Conservation (phyloP, 768 basidiomycete genomes). For the Suillus variegatus region DNA sequence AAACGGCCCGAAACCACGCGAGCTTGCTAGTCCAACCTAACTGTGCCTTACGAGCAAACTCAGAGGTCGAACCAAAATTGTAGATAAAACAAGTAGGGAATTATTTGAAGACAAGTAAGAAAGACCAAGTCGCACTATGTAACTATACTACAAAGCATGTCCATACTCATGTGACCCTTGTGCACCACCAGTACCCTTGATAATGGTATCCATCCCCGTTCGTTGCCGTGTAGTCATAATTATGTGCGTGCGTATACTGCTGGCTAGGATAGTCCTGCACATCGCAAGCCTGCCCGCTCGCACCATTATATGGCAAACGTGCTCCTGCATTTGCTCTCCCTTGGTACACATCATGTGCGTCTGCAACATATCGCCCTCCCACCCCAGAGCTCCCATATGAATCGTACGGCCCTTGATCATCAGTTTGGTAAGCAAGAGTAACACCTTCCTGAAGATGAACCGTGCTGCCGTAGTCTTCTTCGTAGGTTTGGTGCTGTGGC, state of each 20-base stretch:
- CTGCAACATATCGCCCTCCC: slow-evolving; percentile 38
- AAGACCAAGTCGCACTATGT: slow-evolving; percentile 4
- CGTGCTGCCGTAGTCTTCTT: slow-evolving; percentile 71
- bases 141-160: slow-evolving; percentile 31
- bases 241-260: slow-evolving; percentile 24
- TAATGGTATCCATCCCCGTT: slow-evolving; percentile 30
- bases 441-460: slow-evolving; percentile 58
- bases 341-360: slow-evolving; percentile 58
- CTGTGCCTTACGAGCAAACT: too few relatives aligned
- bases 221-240: slow-evolving; percentile 31
- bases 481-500: slow-evolving; percentile 48
- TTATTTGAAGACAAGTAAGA: slow-evolving; percentile 14
- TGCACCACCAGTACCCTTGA: slow-evolving; percentile 27
- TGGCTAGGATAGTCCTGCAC: slow-evolving; percentile 38
- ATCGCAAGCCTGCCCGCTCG: slow-evolving; percentile 39
- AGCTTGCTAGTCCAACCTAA: too few relatives aligned
- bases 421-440: slow-evolving; percentile 51
- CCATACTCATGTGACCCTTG: slow-evolving; percentile 32
- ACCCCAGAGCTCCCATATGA: slow-evolving; percentile 19
- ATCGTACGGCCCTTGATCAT: slow-evolving; percentile 16
- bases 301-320: slow-evolving; percentile 33
- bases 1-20: too few relatives aligned
- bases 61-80: too few relatives aligned
- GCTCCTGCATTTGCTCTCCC: slow-evolving; percentile 43
- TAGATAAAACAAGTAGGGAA: background rate